Conservation (phyloP, 148 eudicot species). For the Chenopodium album region DNA sequence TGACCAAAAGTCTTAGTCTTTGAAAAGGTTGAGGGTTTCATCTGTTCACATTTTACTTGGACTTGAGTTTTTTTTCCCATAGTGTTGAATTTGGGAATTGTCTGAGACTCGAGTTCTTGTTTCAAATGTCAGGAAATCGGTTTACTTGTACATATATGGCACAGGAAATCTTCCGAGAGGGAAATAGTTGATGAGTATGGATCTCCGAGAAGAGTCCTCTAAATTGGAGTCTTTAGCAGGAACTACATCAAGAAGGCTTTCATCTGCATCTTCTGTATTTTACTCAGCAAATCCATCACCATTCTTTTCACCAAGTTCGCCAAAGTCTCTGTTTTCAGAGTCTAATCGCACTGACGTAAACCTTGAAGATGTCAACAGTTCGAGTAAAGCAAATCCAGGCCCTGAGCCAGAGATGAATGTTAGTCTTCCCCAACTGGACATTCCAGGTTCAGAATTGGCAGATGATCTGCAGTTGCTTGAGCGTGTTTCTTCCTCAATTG, state of each 20-base stretch:
- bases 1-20: conserved; percentile 5
- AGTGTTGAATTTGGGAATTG: neutral
- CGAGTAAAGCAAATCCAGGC: conserved; percentile 20
- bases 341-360: conserved; percentile 38
- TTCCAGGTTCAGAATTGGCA: conserved; percentile 44
- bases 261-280: conserved; percentile 93
- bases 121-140: conserved; percentile 37
- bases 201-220: conserved; percentile 70
- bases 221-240: conserved; percentile 56
- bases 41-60: neutral
- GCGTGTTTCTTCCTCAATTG: conserved; percentile 59
- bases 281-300: conserved; percentile 95
- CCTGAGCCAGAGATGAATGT: conserved; percentile 38
- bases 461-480: conserved; percentile 53
- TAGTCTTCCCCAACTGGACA: conserved; percentile 31
- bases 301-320: conserved; percentile 77
- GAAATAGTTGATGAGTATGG: conserved; percentile 52
- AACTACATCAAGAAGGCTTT: conserved; percentile 61
- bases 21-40: neutral
- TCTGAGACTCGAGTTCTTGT: conserved; percentile 27
- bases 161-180: conserved; percentile 27
- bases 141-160: conserved; percentile 36
- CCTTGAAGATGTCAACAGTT: conserved; percentile 24
- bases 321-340: conserved; percentile 52
- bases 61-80: neutral